These are phyloP conservation scores for Quercus ilex DNA, from an alignment of 306 rosid species.

Conservation along the genomic window DNA sequence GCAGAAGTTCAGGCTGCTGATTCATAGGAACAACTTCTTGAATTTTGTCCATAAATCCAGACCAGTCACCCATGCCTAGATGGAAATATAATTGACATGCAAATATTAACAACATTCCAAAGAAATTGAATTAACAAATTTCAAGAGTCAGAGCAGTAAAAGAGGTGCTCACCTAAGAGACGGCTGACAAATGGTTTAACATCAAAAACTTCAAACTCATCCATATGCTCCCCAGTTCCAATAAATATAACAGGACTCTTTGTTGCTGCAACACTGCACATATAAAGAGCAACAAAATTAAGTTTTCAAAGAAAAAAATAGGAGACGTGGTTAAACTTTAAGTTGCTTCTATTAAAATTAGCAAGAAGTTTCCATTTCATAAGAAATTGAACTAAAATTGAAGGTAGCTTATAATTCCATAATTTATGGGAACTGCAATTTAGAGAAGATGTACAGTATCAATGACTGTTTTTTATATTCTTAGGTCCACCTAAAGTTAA, in stretches of 20 bases:
- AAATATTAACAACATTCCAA: not conserved
- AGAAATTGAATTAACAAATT: not conserved
- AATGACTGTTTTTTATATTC: not conserved
- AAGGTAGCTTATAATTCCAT: not conserved
- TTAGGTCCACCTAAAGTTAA: not conserved
- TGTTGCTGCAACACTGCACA: constrained; percentile 74
- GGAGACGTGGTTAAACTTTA: not conserved
- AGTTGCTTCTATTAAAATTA: not conserved
- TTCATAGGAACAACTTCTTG: constrained; percentile 92
- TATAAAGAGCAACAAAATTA: not conserved
- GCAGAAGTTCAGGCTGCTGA: constrained; percentile 74
- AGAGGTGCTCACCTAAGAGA: constrained; percentile 47
- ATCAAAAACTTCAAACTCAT: constrained; percentile 82
- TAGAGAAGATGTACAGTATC: not conserved
- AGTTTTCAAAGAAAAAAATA: constrained; percentile 11
- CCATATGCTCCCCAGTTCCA: constrained; percentile 85
- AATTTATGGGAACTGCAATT: not conserved
- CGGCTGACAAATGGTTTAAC: constrained; percentile 87
- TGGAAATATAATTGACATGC: constrained; percentile 6
- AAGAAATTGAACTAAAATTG: not conserved
- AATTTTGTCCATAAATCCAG: constrained; percentile 83
- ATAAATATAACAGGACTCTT: constrained; percentile 80
- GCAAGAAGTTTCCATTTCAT: not conserved
- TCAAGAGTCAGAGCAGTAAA: not conserved
- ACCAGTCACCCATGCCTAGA: constrained; percentile 79